Evolutionary conservation across 176 grass and related monocot genomes (phyloP).

Genomic region (Triticum timopheevii): DNA sequence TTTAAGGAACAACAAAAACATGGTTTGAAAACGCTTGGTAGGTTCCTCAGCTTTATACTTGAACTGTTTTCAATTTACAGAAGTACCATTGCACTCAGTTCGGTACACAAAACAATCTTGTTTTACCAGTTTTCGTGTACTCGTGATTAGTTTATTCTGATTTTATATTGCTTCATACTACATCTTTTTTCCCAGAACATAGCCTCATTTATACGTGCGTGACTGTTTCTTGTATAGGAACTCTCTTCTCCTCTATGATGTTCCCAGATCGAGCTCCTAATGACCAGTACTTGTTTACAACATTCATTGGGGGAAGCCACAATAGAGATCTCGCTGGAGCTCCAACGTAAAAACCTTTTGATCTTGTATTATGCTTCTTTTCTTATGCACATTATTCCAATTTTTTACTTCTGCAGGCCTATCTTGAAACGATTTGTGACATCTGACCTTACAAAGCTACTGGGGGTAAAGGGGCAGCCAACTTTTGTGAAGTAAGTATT

Average conservation of each 20-base stretch:
- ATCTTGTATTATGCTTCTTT: conserved; percentile 24
- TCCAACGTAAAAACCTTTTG: conserved; percentile 57
- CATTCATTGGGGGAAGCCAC: conserved; percentile 94
- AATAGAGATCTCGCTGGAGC: conserved; percentile 90
- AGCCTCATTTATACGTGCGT: neutral
- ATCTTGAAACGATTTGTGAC: conserved; percentile 75
- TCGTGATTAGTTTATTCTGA: conserved; percentile 18
- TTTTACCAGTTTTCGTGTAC: conserved; percentile 6
- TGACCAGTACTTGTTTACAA: conserved; percentile 88
- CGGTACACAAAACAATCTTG: neutral
- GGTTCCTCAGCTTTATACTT: conserved; percentile 32
- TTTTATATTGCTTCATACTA: neutral
- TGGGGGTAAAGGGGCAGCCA: conserved; percentile 72
- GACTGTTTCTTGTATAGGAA: conserved; percentile 50
- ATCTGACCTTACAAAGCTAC: conserved; percentile 73
- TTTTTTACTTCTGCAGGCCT: conserved; percentile 52
- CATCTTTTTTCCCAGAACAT: conserved; percentile 6
- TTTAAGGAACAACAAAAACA: conserved; percentile 89
- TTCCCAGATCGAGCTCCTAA: conserved; percentile 93
- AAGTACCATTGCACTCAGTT: neutral
- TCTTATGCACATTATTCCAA: conserved; percentile 25
- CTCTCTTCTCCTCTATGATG: conserved; percentile 99
- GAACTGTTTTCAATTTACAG: conserved; percentile 12
- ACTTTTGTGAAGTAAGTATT: conserved; percentile 84
- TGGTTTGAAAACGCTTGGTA: conserved; percentile 90